phyloP scores from a whole-genome alignment of 257 asterid genomes.

The Solanum paucissectum region DNA sequence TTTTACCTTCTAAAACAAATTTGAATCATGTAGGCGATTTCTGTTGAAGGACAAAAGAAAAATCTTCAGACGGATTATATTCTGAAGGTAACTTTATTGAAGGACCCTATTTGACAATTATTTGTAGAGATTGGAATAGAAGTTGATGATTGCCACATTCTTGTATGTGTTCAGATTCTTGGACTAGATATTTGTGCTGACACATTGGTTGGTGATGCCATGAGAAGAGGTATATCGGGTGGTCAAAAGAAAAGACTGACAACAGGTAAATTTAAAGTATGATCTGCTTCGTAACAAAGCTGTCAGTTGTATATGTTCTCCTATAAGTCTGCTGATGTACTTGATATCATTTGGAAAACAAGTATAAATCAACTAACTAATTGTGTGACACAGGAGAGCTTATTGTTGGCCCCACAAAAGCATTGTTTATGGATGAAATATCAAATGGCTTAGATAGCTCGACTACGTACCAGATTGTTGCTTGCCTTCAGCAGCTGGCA shows the following conservation, averaged over 20 bases:
- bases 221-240: slow-evolving; percentile 51
- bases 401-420: slow-evolving; percentile 47
- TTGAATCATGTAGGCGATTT: slow-evolving; percentile 25
- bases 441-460: slow-evolving; percentile 49
- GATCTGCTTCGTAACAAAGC: neutral
- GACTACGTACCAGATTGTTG: slow-evolving; percentile 36
- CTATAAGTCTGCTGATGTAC: neutral
- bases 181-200: slow-evolving; percentile 52
- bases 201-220: slow-evolving; percentile 36
- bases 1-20: neutral
- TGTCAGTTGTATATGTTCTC: neutral
- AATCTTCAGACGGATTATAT: slow-evolving; percentile 45
- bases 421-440: slow-evolving; percentile 48
- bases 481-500: slow-evolving; percentile 37
- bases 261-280: slow-evolving; percentile 17
- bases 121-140: neutral
- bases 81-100: slow-evolving; percentile 26
- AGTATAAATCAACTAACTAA: neutral
- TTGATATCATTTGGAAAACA: neutral
- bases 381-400: slow-evolving; percentile 31
- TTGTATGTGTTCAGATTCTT: slow-evolving; percentile 15
- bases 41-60: slow-evolving; percentile 40
- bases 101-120: neutral
- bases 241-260: slow-evolving; percentile 58
- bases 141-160: neutral